Percentiles rank a stretch among this genome's conserved stretches.
These are phyloP conservation scores for Globisporangium middletonii DNA, from an alignment of 352 stramenopile species.

Conservation along the genomic window DNA sequence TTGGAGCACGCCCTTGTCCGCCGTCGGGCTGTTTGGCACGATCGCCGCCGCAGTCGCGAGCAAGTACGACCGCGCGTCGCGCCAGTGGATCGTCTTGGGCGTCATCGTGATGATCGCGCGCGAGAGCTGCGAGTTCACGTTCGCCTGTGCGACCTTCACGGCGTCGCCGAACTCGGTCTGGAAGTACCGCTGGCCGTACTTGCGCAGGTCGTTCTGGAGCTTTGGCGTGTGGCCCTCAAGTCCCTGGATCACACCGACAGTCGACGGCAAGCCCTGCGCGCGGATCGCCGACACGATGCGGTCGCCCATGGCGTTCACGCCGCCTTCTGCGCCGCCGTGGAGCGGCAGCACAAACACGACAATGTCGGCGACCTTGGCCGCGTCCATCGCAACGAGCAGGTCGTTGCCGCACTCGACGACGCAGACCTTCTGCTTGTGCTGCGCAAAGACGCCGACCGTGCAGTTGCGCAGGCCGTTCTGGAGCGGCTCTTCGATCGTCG, in stretches of 20 bases:
- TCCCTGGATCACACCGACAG: slow-evolving; percentile 81
- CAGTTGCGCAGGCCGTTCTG: slow-evolving; percentile 52
- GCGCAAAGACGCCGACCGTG: slow-evolving; percentile 58
- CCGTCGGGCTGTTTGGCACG: slow-evolving; percentile 47
- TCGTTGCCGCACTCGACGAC: slow-evolving; percentile 81
- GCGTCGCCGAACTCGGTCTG: slow-evolving; percentile 84
- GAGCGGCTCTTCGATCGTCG: slow-evolving; percentile 48
- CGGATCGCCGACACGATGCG: slow-evolving; percentile 90
- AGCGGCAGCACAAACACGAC: slow-evolving; percentile 76
- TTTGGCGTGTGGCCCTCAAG: slow-evolving; percentile 71
- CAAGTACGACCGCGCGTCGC: slow-evolving; percentile 85
- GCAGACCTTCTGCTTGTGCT: slow-evolving; percentile 88
- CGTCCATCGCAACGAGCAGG: slow-evolving; percentile 77
- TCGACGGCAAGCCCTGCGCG: slow-evolving; percentile 88
- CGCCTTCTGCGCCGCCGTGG: slow-evolving; percentile 70
- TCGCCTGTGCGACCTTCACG: slow-evolving; percentile 74
- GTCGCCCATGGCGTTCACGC: slow-evolving; percentile 84
- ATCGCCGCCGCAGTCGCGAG: slow-evolving; percentile 63
- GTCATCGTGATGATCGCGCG: slow-evolving; percentile 78
- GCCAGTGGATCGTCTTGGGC: slow-evolving; percentile 85
- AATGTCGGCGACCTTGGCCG: slow-evolving; percentile 82
- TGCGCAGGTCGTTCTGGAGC: slow-evolving; percentile 69
- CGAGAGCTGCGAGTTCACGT: slow-evolving; percentile 73
- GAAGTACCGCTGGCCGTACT: slow-evolving; percentile 87
- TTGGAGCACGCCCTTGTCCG: slow-evolving; percentile 61